Conservation (phyloP, 768 basidiomycete species). For the Suillus subalutaceus region DNA sequence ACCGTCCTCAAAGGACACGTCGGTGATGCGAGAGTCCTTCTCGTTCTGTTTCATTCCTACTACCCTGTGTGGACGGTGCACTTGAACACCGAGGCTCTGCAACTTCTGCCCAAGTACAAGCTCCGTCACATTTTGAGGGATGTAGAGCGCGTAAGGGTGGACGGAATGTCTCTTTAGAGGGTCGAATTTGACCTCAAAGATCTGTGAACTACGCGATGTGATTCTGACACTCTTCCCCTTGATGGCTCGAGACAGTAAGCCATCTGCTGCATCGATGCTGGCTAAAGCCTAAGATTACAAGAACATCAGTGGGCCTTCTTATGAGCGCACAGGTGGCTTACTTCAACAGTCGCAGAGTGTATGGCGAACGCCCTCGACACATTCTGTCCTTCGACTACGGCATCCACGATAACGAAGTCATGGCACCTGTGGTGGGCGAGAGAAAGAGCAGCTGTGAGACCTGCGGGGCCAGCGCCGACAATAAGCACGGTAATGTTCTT, state of each 20-base stretch:
- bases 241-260: conserved; percentile 32
- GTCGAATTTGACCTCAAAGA: conserved; percentile 35
- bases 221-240: conserved; percentile 32
- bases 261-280: conserved; percentile 39
- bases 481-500: conserved; percentile 43
- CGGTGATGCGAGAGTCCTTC: conserved; percentile 30
- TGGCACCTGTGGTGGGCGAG: conserved; percentile 37
- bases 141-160: not conserved
- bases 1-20: conserved; percentile 38
- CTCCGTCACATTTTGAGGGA: conserved; percentile 20
- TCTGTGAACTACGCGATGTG: conserved; percentile 30
- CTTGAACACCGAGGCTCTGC: conserved; percentile 32
- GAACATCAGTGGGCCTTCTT: not conserved
- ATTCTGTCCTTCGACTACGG: conserved; percentile 27
- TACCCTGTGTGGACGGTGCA: conserved; percentile 43
- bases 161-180: conserved; percentile 26
- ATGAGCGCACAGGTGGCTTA: conserved; percentile 17
- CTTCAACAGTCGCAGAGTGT: conserved; percentile 52
- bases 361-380: conserved; percentile 45
- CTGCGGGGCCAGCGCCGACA: conserved; percentile 34
- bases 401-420: conserved; percentile 42
- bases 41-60: conserved; percentile 37
- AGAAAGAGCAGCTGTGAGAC: conserved; percentile 48
- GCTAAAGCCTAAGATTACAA: conserved; percentile 47
- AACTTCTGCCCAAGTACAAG: conserved; percentile 40